These are phyloP conservation scores for Acacia melanoxylon DNA, from an alignment of 306 rosid genomes.

Conservation along the genomic window DNA sequence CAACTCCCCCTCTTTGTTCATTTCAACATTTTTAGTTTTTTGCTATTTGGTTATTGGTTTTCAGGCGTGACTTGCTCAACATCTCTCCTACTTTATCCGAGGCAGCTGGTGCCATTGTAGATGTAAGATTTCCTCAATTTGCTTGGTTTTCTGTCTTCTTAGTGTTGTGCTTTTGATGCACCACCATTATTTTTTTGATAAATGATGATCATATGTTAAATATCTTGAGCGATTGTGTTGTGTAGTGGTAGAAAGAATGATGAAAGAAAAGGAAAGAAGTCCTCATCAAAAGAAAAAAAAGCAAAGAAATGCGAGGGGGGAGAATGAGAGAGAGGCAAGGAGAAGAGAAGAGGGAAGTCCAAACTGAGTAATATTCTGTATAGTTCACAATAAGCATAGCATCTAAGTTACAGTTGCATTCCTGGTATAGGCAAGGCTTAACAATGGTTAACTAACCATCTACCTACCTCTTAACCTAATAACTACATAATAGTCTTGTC, in stretches of 20 bases:
- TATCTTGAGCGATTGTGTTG: neutral
- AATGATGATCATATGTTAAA: neutral
- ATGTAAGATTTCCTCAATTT: conserved; percentile 47
- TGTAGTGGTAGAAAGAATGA: neutral
- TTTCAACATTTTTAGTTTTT: no score
- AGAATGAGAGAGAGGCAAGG: no score
- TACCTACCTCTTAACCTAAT: neutral
- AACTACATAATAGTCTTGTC: neutral
- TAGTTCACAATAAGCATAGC: neutral
- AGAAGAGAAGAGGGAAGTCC: no score
- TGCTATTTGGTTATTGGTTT: neutral
- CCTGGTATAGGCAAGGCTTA: neutral
- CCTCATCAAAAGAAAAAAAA: no score
- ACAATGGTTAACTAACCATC: neutral
- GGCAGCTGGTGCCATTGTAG: conserved; percentile 97
- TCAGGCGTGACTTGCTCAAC: conserved; percentile 86
- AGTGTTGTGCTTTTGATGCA: conserved; percentile 10
- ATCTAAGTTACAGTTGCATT: neutral
- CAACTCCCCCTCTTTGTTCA: neutral
- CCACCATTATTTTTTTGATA: neutral
- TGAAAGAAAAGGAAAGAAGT: neutral
- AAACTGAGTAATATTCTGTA: neutral
- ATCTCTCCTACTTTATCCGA: conserved; percentile 87
- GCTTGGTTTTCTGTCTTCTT: neutral
- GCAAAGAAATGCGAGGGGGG: neutral